Percentiles rank a stretch among this genome's conserved stretches.
These are phyloP conservation scores for Stephanocyclus meneghinianus DNA, from an alignment of 352 stramenopile species.

Conservation along the genomic window DNA sequence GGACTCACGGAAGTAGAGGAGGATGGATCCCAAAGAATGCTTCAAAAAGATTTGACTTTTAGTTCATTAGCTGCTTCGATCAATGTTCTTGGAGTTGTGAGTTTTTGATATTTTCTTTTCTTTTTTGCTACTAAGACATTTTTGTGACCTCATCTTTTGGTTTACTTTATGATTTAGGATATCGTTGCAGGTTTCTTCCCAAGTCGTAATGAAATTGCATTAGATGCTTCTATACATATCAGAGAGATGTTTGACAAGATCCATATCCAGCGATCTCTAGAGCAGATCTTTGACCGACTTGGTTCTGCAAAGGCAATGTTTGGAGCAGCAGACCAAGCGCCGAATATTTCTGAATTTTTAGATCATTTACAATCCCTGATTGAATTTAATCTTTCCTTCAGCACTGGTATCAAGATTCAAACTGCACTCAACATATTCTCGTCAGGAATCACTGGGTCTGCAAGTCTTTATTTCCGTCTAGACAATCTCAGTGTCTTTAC, in stretches of 20 bases:
- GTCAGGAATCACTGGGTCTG: neutral
- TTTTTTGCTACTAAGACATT: neutral
- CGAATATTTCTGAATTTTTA: conserved; percentile 19
- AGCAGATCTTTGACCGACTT: conserved; percentile 24
- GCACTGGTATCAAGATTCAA: conserved; percentile 23
- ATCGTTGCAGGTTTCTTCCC: conserved; percentile 30
- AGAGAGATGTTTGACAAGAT: conserved; percentile 17
- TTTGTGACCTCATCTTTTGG: conserved; percentile 6
- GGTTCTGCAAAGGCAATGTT: conserved; percentile 25
- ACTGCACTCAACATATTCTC: conserved; percentile 19
- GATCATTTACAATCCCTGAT: neutral
- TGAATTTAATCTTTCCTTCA: conserved; percentile 16
- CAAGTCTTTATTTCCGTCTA: conserved; percentile 27
- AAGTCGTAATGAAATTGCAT: conserved; percentile 26
- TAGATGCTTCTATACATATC: conserved; percentile 32
- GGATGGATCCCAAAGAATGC: conserved; percentile 29
- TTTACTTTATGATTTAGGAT: conserved; percentile 3
- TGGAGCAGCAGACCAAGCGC: conserved; percentile 9
- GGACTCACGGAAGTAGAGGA: conserved; percentile 20
- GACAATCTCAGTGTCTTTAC: conserved; percentile 19
- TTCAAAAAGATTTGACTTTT: conserved; percentile 3
- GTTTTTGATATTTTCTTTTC: neutral
- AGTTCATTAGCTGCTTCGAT: neutral
- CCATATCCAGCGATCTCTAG: conserved; percentile 22
- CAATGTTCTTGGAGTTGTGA: conserved; percentile 2